phyloP scores from a whole-genome alignment of 257 asterid species.

The Scutellaria baicalensis region DNA sequence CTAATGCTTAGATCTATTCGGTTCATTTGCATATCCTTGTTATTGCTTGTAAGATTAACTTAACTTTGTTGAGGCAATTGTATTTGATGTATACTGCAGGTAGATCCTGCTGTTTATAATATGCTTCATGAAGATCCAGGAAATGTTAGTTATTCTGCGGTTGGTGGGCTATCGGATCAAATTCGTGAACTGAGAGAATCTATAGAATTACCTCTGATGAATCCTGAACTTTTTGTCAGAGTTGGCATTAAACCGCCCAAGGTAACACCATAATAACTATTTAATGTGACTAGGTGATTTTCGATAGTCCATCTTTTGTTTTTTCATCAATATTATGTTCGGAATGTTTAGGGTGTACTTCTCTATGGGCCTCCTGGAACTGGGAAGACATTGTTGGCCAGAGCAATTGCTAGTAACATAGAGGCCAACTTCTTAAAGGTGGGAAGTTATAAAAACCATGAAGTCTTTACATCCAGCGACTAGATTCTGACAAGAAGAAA shows the following conservation, averaged over 20 bases:
- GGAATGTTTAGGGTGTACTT: constrained; percentile 75
- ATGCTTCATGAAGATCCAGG: constrained; percentile 99
- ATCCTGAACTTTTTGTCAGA: constrained; percentile 87
- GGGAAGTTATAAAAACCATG: constrained; percentile 24
- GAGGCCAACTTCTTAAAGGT: constrained; percentile 97
- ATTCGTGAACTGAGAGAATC: constrained; percentile 95
- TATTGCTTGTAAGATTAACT: background rate
- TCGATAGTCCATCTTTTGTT: background rate
- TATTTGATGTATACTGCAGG: constrained; percentile 39
- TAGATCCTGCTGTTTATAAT: constrained; percentile 89
- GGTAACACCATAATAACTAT: constrained; percentile 46
- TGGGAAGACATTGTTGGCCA: constrained; percentile 91
- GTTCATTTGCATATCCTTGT: background rate
- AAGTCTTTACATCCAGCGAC: constrained; percentile 1
- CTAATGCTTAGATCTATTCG: background rate
- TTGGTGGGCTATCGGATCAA: constrained; percentile 93
- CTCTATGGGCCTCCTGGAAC: constrained; percentile 99
- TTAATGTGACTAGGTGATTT: background rate
- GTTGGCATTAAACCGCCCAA: constrained; percentile 98
- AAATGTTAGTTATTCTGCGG: constrained; percentile 90
- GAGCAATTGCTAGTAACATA: constrained; percentile 95
- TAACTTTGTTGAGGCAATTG: background rate
- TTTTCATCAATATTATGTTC: background rate
- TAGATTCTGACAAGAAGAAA: background rate
- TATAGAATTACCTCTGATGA: constrained; percentile 84